phyloP scores from a whole-genome alignment of 1,284 basidiomycete species.

The Ganoderma boninense region DNA sequence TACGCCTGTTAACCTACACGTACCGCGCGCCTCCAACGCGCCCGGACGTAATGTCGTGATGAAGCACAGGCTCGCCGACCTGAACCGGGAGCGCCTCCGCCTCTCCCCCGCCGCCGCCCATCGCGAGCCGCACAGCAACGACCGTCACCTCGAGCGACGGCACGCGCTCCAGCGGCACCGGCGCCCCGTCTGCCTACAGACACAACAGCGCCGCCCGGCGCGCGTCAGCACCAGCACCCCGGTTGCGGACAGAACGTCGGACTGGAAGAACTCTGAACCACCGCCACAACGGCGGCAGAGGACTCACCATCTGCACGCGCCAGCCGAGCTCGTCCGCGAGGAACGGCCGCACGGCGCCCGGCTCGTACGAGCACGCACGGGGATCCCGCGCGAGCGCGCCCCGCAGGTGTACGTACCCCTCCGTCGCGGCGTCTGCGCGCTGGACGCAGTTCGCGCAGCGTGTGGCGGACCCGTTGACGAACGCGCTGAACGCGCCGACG shows the following conservation, averaged over 20 bases:
- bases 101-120: conserved; percentile 10
- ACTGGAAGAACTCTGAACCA: no score
- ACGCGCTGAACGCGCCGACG: conserved; percentile 49
- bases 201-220: background rate
- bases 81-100: conserved; percentile 19
- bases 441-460: background rate
- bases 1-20: background rate
- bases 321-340: conserved; percentile 48
- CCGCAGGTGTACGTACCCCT: conserved; percentile 62
- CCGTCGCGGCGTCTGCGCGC: conserved; percentile 47
- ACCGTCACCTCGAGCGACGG: conserved; percentile 29
- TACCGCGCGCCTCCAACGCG: conserved; percentile 17
- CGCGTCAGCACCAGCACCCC: background rate
- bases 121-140: conserved; percentile 15
- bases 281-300: no score
- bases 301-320: conserved; percentile 40
- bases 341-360: conserved; percentile 47
- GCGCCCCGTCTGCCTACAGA: background rate
- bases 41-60: conserved; percentile 29
- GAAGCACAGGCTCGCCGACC: conserved; percentile 16
- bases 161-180: conserved; percentile 18
- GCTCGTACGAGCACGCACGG: conserved; percentile 42
- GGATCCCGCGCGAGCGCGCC: conserved; percentile 41
- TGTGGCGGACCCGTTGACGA: conserved; percentile 44
- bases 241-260: no score